phyloP scores from a whole-genome alignment of 768 basidiomycete species.

The Mycena epipterygia region DNA sequence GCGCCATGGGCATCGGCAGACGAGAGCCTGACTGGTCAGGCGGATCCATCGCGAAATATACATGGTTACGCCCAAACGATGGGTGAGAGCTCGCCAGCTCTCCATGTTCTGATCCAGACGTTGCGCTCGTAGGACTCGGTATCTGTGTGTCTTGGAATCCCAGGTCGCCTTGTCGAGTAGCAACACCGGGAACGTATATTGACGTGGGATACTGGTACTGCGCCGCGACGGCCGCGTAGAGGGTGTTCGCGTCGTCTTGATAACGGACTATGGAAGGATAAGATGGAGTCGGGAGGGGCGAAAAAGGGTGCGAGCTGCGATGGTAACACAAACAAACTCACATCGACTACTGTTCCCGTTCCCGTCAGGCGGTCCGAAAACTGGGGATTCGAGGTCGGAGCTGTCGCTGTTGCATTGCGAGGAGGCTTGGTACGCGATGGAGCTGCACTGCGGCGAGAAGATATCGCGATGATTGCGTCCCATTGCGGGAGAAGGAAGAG shows the following conservation, averaged over 20 bases:
- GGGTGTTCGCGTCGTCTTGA: conserved; percentile 51
- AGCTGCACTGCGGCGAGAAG: background rate
- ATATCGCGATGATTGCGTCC: conserved; percentile 14
- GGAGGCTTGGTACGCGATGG: conserved; percentile 6
- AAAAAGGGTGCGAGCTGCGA: conserved; percentile 56
- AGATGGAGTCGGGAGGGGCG: conserved; percentile 54
- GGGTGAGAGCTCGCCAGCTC: conserved; percentile 12
- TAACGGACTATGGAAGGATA: conserved; percentile 73
- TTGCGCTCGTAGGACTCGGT: conserved; percentile 36
- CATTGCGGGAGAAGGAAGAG: conserved; percentile 30
- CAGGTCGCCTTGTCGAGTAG: conserved; percentile 26
- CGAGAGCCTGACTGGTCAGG: conserved; percentile 31
- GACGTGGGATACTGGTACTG: conserved; percentile 37
- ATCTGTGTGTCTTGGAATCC: conserved; percentile 19
- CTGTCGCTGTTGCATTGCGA: conserved; percentile 81
- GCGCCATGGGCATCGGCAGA: conserved; percentile 14
- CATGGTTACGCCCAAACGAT: conserved; percentile 35
- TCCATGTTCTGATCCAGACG: conserved; percentile 35
- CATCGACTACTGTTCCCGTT: conserved; percentile 63
- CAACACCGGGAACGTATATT: conserved; percentile 33
- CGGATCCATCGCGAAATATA: conserved; percentile 31
- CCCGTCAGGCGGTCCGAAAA: conserved; percentile 64
- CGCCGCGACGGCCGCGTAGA: conserved; percentile 30
- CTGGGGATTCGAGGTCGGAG: conserved; percentile 82
- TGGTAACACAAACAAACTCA: conserved; percentile 64